Base-by-base conservation (phyloP, 106 monocot genomes). In the Dendrobium huoshanense region DNA sequence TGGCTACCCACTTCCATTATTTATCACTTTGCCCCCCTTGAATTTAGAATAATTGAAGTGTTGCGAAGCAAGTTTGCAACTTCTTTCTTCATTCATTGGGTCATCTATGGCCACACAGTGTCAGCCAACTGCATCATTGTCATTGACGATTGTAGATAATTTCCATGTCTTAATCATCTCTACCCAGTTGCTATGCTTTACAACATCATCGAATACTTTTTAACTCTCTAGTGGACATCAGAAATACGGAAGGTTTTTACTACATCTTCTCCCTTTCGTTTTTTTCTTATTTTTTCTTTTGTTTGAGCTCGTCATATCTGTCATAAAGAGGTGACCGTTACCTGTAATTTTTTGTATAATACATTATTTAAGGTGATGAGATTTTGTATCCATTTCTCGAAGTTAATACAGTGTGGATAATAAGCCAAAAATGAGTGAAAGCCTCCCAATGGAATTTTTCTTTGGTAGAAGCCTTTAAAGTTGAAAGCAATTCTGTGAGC, bases 131-230 rank as follows among this genome's bases (percentile, higher is more conserved):
- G 7, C 33, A 31, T 54, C 31, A 24, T 24, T 49, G 18, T 11
- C 49, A 77, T 77, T 27, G 55, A 77, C 25, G 33, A 54, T 54
- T 54, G 17, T 24, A 27, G 51, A 51, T 77, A 77, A 77, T 27
- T 55, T 51, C 31, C 54, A 77, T 5, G 77, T 77, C 77, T 4
- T 77, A 77, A 77, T 77, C 77, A 77, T 49, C 77, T 10, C 42
- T 48, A 47, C 24, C 47, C 44, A 75, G 3, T 75, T 75, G 75
- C 44, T 75, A 43, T 9, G 19, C 73, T 41, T 73, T 40, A 40
- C 37, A 9, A 73, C 73, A 73, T 73, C 41, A 73, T 13, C 16
- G 11, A 73, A 73, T 73, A 41, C 33, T 17, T 73, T 65, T 65
- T 24, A 22, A n/a, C 58, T 0, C 22, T 0, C 22, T 65, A 25